A percentile compares a stretch with the other conserved stretches of the same genome.
Evolutionary conservation across 768 basidiomycete species (phyloP).

Genomic region (Boletus sp.): DNA sequence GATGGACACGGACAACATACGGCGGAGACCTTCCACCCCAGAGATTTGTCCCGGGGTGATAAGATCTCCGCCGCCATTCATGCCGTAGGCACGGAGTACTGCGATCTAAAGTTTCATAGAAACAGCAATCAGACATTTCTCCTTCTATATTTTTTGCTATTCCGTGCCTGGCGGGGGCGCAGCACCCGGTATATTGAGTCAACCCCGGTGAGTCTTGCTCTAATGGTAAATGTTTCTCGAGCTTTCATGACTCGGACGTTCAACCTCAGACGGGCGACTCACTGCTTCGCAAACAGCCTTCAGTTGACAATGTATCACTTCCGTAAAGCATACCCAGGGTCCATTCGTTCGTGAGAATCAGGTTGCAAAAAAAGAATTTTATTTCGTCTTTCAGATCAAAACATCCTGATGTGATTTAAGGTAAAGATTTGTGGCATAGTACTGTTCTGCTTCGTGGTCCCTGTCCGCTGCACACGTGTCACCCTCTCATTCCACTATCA

Average conservation of each 20-base stretch:
- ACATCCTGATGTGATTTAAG: background rate
- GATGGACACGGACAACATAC: background rate
- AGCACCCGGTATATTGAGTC: background rate
- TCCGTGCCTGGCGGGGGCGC: background rate
- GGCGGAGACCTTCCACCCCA: background rate
- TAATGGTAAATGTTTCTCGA: slow-evolving; percentile 14
- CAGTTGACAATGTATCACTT: background rate
- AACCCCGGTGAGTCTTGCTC: too few relatives aligned
- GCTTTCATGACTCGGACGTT: slow-evolving; percentile 1
- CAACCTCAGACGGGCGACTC: too few relatives aligned
- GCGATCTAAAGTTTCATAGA: background rate
- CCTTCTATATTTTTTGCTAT: background rate
- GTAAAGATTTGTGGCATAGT: background rate
- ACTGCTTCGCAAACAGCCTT: background rate
- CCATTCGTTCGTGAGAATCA: background rate
- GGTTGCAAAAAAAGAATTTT: background rate
- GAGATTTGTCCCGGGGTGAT: too few relatives aligned
- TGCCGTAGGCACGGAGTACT: background rate
- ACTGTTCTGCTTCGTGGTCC: background rate
- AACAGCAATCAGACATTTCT: background rate
- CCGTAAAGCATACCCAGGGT: background rate
- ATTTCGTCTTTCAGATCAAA: background rate
- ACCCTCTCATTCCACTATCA: background rate
- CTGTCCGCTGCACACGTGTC: background rate
- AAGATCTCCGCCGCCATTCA: too few relatives aligned